phyloP scores from a whole-genome alignment of 768 basidiomycete genomes.

The Agrocybe pediades region DNA sequence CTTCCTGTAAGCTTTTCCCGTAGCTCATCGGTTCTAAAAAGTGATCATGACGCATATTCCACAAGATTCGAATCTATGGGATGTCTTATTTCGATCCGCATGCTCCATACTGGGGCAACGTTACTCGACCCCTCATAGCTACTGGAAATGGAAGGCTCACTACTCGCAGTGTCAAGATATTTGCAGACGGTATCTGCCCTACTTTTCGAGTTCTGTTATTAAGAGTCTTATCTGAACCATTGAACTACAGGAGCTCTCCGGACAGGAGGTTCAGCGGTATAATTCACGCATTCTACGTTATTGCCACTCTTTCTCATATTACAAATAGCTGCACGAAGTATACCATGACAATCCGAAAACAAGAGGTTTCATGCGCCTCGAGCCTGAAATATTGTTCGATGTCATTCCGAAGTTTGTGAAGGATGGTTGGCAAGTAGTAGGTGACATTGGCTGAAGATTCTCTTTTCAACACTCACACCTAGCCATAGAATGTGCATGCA shows the following conservation, averaged over 20 bases:
- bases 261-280: constrained; percentile 86
- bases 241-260: constrained; percentile 71
- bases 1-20: constrained; percentile 53
- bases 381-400: constrained; percentile 58
- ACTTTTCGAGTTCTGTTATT: neutral
- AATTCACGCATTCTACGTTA: no score
- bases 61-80: constrained; percentile 78
- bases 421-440: constrained; percentile 90
- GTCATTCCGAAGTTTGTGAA: constrained; percentile 70
- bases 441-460: constrained; percentile 26
- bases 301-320: neutral
- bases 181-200: constrained; percentile 59
- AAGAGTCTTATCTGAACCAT: neutral
- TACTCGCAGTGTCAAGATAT: constrained; percentile 78
- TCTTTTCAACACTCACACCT: neutral
- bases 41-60: neutral
- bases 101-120: constrained; percentile 75
- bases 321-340: constrained; percentile 70
- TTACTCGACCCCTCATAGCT: constrained; percentile 52
- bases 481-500: constrained; percentile 76
- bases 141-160: constrained; percentile 65
- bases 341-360: constrained; percentile 80
- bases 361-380: constrained; percentile 76
- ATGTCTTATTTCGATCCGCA: constrained; percentile 74
- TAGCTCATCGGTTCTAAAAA: neutral